A percentile compares a stretch with the other conserved stretches of the same genome.
These are phyloP conservation scores for Pochonia chlamydosporia DNA, from an alignment of 2,329 filamentous ascomycete species.

Conservation along the genomic window DNA sequence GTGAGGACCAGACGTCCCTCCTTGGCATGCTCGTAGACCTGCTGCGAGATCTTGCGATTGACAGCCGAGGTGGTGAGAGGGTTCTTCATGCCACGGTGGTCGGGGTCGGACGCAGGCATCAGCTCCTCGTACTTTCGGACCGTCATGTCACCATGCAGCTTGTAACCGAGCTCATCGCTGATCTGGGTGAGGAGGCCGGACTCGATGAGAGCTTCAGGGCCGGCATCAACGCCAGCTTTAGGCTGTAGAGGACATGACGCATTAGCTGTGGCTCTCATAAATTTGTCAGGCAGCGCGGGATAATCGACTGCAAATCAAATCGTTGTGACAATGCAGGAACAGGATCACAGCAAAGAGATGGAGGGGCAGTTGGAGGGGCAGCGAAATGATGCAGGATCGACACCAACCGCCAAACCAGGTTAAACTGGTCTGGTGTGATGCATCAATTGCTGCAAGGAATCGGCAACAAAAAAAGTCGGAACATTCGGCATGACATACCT, in stretches of 20 bases:
- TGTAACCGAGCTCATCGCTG: conserved; percentile 79
- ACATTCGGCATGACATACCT: conserved; percentile 54
- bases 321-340: not conserved
- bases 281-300: too few species aligned
- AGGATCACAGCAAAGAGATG: not conserved
- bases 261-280: not conserved
- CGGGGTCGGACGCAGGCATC: conserved; percentile 65
- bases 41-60: conserved; percentile 69
- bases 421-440: too few species aligned
- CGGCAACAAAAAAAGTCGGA: not conserved
- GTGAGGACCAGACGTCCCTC: conserved; percentile 85
- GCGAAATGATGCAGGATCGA: not conserved
- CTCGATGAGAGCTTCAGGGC: conserved; percentile 81
- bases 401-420: not conserved
- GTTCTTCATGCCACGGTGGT: conserved; percentile 91
- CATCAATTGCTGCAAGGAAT: not conserved
- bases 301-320: too few species aligned
- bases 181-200: conserved; percentile 82
- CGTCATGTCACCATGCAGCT: conserved; percentile 73
- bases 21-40: conserved; percentile 82
- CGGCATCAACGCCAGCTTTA: conserved; percentile 88
- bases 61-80: conserved; percentile 80
- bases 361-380: not conserved
- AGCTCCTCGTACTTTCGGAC: conserved; percentile 80
- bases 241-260: conserved; percentile 44